Evolutionary conservation across 345 rosid species (phyloP), one percentile per base, ranked within the genome.

Genomic region (Sisymbrium irio): DNA sequence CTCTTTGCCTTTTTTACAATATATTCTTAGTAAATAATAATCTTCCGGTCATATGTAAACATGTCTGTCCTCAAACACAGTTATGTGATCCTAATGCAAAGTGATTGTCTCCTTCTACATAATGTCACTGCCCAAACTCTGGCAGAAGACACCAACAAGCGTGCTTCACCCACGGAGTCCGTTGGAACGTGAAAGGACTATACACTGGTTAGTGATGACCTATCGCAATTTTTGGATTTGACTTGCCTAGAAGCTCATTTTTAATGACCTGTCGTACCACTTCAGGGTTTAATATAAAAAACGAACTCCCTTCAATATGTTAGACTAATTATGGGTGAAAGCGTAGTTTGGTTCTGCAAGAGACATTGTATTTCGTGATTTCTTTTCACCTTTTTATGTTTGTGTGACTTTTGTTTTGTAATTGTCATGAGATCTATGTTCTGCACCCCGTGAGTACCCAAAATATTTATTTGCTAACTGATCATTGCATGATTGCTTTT

Each of bases 141-240:
- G 84, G 83, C 98, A 91, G 82, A 84, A 83, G 79, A 94, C 97
- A 20, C 98, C 98, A 37, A 36, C 91, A 53, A n/a, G 98, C 75
- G 98, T 94, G 81, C 98, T 94, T 71, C 98, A 91, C 72, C 96
- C 96, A 45, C 86, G 98, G 53, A 94, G 98, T 85, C 97, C 96
- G 40, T 62, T 94, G 76, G 96, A 87, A 35, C 97, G 98, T 7
- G 86, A 82, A 73, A 94, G 86, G 81, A 80, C 77, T 36, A 87
- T 94, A 65, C 96, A 94, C 57, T 94, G 97, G 97, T 94, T 71
- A 71, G 72, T 65, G 33, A 49, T 13, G 42, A 45, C 18, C 65
- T 53, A 25, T 33, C 3, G 3, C 12, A 11, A 55, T 18, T 3
- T 69, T 33, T 3, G 11, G 19, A 18, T 42, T 33, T 42, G 53